These are phyloP conservation scores for Colletotrichum lentis DNA, from an alignment of 2,329 filamentous ascomycete genomes.

Conservation along the genomic window DNA sequence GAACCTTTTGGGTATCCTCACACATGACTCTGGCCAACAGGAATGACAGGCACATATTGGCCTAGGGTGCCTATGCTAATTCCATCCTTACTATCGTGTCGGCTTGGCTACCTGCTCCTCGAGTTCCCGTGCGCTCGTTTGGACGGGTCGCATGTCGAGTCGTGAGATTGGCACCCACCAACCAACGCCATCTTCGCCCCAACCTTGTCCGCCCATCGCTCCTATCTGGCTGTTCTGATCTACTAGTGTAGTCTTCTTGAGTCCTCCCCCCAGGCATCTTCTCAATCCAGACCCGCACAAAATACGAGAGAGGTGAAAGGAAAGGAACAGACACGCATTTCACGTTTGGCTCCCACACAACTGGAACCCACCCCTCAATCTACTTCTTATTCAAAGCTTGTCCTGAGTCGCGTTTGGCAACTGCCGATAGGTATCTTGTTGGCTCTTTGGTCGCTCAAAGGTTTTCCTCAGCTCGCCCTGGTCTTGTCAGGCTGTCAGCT, in stretches of 20 bases:
- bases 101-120: constrained; percentile 28
- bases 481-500: background rate
- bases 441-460: constrained; percentile 16
- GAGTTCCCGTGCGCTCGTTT: constrained; percentile 34
- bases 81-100: constrained; percentile 8
- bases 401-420: constrained; percentile 3
- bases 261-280: background rate
- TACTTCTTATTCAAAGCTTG: constrained; percentile 7
- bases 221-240: background rate
- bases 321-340: background rate
- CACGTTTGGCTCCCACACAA: background rate
- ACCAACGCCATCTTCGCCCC: constrained; percentile 23
- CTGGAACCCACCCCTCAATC: background rate
- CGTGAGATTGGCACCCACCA: constrained; percentile 30
- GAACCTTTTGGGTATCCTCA: background rate
- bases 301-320: background rate
- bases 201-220: background rate
- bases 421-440: constrained; percentile 1
- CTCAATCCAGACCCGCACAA: background rate
- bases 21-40: constrained; percentile 25
- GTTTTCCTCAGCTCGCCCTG: constrained; percentile 24
- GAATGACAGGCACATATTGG: constrained; percentile 9
- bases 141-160: constrained; percentile 17
- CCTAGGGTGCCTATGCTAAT: constrained; percentile 1
- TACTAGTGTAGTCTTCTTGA: constrained; percentile 6